These are phyloP conservation scores for Mycena haematopus DNA, from an alignment of 768 basidiomycete genomes.

Conservation along the genomic window DNA sequence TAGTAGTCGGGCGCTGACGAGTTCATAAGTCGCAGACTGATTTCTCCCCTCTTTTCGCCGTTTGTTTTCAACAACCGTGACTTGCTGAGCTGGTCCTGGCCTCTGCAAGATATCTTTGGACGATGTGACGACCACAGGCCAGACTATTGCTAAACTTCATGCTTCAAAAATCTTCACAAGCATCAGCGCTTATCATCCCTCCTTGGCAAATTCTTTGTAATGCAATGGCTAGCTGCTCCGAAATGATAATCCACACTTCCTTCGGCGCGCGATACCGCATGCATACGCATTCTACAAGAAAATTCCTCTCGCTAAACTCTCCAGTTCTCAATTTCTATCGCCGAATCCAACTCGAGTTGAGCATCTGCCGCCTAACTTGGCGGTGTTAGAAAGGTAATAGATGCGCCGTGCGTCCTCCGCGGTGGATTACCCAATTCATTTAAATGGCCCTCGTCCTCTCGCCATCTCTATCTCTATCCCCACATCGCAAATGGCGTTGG, in stretches of 20 bases:
- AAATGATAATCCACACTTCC: neutral
- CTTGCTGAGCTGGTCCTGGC: neutral
- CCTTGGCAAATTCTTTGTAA: conserved; percentile 2
- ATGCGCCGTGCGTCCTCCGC: conserved; percentile 6
- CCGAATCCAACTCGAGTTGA: neutral
- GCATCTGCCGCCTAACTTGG: neutral
- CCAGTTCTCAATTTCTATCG: conserved; percentile 10
- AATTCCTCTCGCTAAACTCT: neutral
- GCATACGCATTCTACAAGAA: neutral
- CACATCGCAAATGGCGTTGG: neutral
- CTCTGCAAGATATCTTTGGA: too few species aligned
- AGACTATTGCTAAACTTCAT: neutral
- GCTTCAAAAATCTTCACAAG: neutral
- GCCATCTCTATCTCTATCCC: neutral
- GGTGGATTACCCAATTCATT: neutral
- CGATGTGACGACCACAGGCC: neutral
- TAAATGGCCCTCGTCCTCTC: neutral
- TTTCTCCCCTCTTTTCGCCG: neutral
- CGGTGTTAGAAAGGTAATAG: conserved; percentile 25
- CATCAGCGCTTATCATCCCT: neutral
- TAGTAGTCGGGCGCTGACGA: neutral
- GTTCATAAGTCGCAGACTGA: neutral
- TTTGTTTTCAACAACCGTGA: too few species aligned
- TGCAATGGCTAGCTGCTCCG: neutral
- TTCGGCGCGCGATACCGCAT: neutral